These are phyloP conservation scores for Fusarium bactridioides DNA, from an alignment of 2,329 filamentous ascomycete species.

Conservation along the genomic window DNA sequence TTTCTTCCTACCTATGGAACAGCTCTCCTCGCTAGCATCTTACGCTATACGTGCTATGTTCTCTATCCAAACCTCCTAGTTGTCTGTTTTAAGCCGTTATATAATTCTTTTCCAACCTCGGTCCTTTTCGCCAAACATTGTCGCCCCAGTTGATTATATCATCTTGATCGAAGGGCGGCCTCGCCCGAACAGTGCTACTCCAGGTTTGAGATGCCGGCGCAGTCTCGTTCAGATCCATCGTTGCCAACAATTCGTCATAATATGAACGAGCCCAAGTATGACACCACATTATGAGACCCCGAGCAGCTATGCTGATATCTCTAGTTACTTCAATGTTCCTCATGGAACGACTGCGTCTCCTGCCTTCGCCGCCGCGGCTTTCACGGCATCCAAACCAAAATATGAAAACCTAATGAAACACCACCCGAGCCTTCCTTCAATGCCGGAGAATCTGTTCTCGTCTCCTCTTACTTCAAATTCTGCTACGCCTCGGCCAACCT, in stretches of 20 bases:
- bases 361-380: constrained; percentile 16
- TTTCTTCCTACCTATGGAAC: not conserved
- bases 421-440: constrained; percentile 26
- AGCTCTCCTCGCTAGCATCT: not conserved
- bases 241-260: constrained; percentile 1
- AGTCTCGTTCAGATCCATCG: constrained; percentile 25
- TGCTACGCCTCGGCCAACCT: not conserved
- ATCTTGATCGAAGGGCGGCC: not conserved
- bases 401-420: constrained; percentile 18
- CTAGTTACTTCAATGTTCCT: constrained; percentile 47
- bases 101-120: not conserved
- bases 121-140: not conserved
- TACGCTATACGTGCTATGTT: not conserved
- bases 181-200: not conserved
- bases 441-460: constrained; percentile 9
- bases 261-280: constrained; percentile 40
- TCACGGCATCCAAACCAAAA: constrained; percentile 10
- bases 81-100: not conserved
- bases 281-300: accelerated
- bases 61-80: not conserved
- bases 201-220: constrained; percentile 28
- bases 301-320: not conserved
- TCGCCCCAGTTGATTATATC: not conserved
- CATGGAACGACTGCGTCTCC: constrained; percentile 21
- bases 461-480: not conserved